A percentile compares a stretch with the other conserved stretches of the same genome.
phyloP scores from a whole-genome alignment of 1,284 basidiomycete species.

The Tausonia pullulans region DNA sequence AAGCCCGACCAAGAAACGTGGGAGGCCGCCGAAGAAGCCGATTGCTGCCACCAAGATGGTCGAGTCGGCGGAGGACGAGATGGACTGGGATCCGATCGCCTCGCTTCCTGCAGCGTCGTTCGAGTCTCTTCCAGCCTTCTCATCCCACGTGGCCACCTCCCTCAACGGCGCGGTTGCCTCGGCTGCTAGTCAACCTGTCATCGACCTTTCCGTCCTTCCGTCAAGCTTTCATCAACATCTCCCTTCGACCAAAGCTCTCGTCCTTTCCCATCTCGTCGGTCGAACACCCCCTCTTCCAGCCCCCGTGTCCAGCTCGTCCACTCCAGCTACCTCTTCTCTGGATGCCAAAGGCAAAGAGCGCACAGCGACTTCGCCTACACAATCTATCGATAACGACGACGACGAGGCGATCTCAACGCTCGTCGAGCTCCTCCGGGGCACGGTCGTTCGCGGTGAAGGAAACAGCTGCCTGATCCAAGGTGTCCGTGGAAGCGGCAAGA shows the following conservation, averaged over 20 bases:
- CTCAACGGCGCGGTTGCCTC: too few species aligned
- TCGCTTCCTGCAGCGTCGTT: neutral
- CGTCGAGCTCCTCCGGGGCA: conserved; percentile 53
- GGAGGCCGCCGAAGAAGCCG: too few species aligned
- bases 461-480: conserved; percentile 80
- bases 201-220: too few species aligned
- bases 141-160: too few species aligned
- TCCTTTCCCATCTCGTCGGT: conserved; percentile 10
- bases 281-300: conserved; percentile 1
- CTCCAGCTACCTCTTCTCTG: neutral
- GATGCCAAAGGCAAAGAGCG: neutral
- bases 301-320: neutral
- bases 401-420: conserved; percentile 31
- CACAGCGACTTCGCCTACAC: neutral
- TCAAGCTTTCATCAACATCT: neutral
- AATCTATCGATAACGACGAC: conserved; percentile 8
- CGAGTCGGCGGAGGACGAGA: neutral
- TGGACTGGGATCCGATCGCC: neutral
- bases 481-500: conserved; percentile 72
- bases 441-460: conserved; percentile 66
- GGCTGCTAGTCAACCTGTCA: too few species aligned
- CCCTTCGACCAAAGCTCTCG: conserved; percentile 6
- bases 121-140: neutral
- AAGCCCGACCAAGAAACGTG: too few species aligned
- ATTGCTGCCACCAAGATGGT: too few species aligned